phyloP scores from a whole-genome alignment of 2,329 filamentous ascomycete species.

The Apiospora sp. region DNA sequence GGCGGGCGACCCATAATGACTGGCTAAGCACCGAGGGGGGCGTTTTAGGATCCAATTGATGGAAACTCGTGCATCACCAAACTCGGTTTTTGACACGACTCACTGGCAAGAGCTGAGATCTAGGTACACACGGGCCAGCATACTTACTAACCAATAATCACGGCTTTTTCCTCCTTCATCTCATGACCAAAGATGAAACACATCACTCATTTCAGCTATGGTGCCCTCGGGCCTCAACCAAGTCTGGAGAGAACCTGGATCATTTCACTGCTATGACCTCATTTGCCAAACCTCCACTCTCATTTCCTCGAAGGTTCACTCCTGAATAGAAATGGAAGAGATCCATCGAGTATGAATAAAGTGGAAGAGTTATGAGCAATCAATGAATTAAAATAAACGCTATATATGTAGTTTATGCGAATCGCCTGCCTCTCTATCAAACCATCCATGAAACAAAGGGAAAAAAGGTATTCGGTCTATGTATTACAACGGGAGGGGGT shows the following conservation, averaged over 20 bases:
- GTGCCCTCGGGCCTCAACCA: conserved; percentile 29
- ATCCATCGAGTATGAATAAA: neutral
- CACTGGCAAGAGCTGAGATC: neutral
- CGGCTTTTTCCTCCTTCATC: neutral
- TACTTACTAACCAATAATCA: too few relatives aligned
- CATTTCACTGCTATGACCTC: conserved; percentile 56
- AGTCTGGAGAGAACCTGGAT: conserved; percentile 49
- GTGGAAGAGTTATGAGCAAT: too few relatives aligned
- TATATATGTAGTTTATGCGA: neutral
- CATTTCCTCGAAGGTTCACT: neutral
- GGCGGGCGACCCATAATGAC: neutral
- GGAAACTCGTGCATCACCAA: neutral
- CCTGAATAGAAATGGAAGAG: neutral
- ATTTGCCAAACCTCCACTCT: conserved; percentile 19
- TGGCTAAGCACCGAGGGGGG: neutral
- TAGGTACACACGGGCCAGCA: neutral
- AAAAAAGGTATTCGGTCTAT: neutral
- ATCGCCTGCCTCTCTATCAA: neutral
- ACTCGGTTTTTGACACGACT: neutral
- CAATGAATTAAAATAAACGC: neutral
- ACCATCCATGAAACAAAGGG: neutral
- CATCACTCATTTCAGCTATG: conserved; percentile 27
- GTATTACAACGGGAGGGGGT: conserved; percentile 26
- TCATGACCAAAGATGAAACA: neutral
- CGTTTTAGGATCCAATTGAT: neutral